These are phyloP conservation scores for Coemansia sp. DNA, from an alignment of 192 early-diverging fungal species.

Conservation along the genomic window DNA sequence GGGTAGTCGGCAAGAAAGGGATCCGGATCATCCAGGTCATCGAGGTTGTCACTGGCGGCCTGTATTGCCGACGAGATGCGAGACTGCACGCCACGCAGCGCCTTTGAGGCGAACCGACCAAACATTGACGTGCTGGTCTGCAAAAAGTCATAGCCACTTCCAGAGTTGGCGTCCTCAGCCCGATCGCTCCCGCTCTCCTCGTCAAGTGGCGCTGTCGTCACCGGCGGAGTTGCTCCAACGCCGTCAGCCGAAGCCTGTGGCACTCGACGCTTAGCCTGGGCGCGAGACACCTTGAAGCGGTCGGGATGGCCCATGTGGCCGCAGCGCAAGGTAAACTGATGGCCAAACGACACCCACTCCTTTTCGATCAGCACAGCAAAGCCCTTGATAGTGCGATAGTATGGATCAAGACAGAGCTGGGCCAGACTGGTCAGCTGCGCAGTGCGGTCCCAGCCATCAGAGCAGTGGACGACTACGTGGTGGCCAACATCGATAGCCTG, in stretches of 20 bases:
- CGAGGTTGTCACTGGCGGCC: constrained; percentile 44
- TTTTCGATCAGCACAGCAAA: constrained; percentile 93
- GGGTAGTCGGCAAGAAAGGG: constrained; percentile 35
- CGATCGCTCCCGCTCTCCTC: constrained; percentile 9
- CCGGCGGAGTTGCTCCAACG: not conserved
- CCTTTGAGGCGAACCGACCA: constrained; percentile 47
- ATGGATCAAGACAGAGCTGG: constrained; percentile 93
- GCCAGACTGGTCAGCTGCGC: constrained; percentile 90
- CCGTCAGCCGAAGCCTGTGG: not conserved
- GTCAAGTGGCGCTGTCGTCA: not conserved
- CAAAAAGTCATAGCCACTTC: constrained; percentile 28
- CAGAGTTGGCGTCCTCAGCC: not conserved
- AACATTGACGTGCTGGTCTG: constrained; percentile 43
- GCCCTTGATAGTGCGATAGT: constrained; percentile 92
- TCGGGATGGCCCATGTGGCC: constrained; percentile 85
- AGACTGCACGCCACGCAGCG: constrained; percentile 46
- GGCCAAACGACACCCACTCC: constrained; percentile 98
- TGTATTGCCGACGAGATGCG: constrained; percentile 52
- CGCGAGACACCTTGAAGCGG: constrained; percentile 59
- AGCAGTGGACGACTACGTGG: constrained; percentile 96
- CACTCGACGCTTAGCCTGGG: not conserved
- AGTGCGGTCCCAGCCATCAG: constrained; percentile 99
- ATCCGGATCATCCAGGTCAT: constrained; percentile 39
- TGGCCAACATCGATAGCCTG: constrained; percentile 70
- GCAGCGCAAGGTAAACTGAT: constrained; percentile 92